phyloP scores from a whole-genome alignment of 176 grass and related monocot species.

The Triticum monococcum region DNA sequence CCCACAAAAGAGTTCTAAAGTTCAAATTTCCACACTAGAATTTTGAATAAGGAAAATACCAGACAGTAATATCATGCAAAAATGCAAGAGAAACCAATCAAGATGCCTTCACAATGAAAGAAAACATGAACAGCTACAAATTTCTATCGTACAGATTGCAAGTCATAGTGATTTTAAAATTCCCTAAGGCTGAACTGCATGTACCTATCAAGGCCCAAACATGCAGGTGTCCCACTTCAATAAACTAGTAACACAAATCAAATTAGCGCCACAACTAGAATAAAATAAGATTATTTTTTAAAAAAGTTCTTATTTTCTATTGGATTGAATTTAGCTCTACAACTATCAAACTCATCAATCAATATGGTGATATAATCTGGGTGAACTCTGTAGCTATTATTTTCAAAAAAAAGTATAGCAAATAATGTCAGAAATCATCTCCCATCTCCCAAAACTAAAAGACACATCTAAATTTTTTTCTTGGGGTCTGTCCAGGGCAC shows the following conservation, averaged over 20 bases:
- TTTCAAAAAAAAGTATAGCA: no score
- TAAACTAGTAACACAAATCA: neutral
- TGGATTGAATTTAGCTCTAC: no score
- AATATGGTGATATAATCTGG: no score
- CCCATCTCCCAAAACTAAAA: no score
- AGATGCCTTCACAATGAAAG: neutral
- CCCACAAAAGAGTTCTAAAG: neutral
- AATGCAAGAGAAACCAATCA: neutral
- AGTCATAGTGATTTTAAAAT: neutral
- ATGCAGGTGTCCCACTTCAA: neutral
- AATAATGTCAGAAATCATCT: no score
- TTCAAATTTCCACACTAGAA: neutral
- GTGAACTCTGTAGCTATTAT: no score
- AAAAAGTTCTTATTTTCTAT: no score
- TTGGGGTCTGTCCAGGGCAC: no score
- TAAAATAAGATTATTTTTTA: no score
- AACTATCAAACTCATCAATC: no score
- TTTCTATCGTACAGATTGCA: neutral
- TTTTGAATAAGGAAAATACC: neutral
- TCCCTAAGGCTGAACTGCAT: neutral
- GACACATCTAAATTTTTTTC: no score
- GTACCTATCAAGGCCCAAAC: neutral
- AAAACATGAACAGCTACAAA: neutral
- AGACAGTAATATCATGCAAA: neutral
- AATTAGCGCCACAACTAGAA: no score